Evolutionary conservation across 1,139 yeast genomes (phyloP), one percentile per base, ranked within the genome.

Genomic region (Spencermartinsiella ligniputridi): DNA sequence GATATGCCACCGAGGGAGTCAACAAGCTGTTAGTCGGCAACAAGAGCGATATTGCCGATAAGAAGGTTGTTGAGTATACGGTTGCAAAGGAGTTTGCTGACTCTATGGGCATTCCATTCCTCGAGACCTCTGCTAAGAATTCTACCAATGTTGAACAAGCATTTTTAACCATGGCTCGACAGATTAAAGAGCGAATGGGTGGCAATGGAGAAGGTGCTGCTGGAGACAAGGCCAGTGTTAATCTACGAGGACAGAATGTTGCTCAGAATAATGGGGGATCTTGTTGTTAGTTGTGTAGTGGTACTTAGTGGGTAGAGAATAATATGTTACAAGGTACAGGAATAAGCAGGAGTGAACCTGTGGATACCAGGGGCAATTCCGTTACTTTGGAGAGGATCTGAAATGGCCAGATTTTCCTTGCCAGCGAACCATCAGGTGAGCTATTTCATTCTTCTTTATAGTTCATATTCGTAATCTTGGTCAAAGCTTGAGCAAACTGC

Each of bases 61-160:
- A 90, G 75, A 87, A 90, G 73, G 92, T 88, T 45, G 98, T 92
- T 46, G 97, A 94, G 64, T 89, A 86, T 69, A 86, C 95, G 48
- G 92, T 88, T 45, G 98, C 98, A 37, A 89, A 90, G 74, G 98
- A 92, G 70, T 92, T 89, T 74, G 96, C 98, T 41, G 97, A 92
- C 67, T 86, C 95, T 29, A 81, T 92, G 67, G 95, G 90, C 56
- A 87, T 92, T 61, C 96, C 97, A 48, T 89, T 92, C 69, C 78
- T 92, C 69, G 99, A 92, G 71, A 94, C 99, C 11, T 85, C 96
- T 27, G 99, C 99, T 27, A 80, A 90, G 66, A 85, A 86, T 58
- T 85, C 97, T 32, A 88, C 97, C 49, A 92, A 92, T 64, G 98
- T 92, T 57, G 98, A 94, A 68, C 97, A 92, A 69, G 97, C 98